Evolutionary conservation across 306 rosid species (phyloP), one percentile per base, ranked within the genome.

Genomic region (Datisca glomerata): DNA sequence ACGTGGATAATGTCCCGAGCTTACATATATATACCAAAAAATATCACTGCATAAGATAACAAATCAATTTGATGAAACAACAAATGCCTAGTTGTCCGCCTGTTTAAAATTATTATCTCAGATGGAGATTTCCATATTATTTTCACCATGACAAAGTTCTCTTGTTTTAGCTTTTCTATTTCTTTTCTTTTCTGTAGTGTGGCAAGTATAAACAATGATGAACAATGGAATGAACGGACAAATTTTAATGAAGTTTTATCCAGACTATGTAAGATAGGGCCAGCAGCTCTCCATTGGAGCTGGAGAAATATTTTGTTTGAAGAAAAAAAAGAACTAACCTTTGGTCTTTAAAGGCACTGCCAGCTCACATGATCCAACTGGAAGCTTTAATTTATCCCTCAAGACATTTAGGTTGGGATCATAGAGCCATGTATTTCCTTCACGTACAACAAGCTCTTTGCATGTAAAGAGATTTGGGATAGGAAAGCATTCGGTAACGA

Each of bases 291-390:
- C n/a, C 35, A 8, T 8, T 2, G 12, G 12, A 31, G 35, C 12
- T 5, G 1, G 1, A 5, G 6, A 31, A 4, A 8, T 4, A 31
- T 13, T 8, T 31, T 10, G 12, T 31, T 31, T 10, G 8, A 4
- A 25, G 8, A 25, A 25, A 25, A 25, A 8, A 13, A 5, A 1
- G 12, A 31, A 39, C 73, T 40, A 25, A 85, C 96, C 96, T 80
- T 80, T 80, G 35, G 87, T 79, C 61, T 76, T 80, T 57, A 80
- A 59, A 50, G 96, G 87, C 66, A 74, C 75, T 16, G 96, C 67
- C 41, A 85, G 80, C 48, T 80, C 89, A 60, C 96, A 85, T 17
- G 93, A 74, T 13, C 96, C 96, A 11, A 69, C 59, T 14, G 96
- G 96, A 54, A 85, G 76, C 49, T 58, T 76, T 49, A 80, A 52